phyloP scores from a whole-genome alignment of 306 rosid species.

The Malus sylvestris region DNA sequence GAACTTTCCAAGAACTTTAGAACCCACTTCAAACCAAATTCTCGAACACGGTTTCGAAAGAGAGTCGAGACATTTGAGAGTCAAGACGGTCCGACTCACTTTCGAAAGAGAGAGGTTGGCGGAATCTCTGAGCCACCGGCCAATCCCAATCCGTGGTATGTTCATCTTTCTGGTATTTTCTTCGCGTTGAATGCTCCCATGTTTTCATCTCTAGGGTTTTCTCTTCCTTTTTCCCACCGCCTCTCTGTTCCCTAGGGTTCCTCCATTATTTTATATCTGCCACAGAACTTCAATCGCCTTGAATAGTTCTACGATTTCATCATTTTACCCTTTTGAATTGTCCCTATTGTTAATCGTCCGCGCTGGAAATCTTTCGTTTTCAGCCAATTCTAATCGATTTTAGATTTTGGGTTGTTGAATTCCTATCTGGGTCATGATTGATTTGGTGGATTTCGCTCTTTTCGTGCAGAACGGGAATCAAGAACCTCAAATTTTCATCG shows the following conservation, averaged over 20 bases:
- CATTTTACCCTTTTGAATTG: neutral
- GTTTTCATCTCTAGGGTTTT: neutral
- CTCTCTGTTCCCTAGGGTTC: neutral
- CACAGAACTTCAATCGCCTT: neutral
- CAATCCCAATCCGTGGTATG: constrained; percentile 20
- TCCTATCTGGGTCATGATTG: neutral
- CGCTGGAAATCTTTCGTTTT: neutral
- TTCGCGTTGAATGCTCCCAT: neutral
- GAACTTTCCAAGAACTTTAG: no score
- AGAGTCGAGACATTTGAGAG: neutral
- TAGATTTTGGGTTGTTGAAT: neutral
- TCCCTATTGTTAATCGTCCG: neutral
- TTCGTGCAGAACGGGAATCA: neutral
- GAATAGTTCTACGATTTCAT: neutral
- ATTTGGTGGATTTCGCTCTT: neutral
- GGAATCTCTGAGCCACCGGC: constrained; percentile 20
- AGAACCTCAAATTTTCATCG: neutral
- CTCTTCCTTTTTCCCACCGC: neutral
- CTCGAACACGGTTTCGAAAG: no score
- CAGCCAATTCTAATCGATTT: neutral
- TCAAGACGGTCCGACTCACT: neutral
- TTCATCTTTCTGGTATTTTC: neutral
- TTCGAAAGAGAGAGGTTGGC: neutral
- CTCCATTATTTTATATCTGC: neutral
- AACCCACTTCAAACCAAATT: no score